These are phyloP conservation scores for Xylariaceae sp. DNA, from an alignment of 2,329 filamentous ascomycete species.

Conservation along the genomic window DNA sequence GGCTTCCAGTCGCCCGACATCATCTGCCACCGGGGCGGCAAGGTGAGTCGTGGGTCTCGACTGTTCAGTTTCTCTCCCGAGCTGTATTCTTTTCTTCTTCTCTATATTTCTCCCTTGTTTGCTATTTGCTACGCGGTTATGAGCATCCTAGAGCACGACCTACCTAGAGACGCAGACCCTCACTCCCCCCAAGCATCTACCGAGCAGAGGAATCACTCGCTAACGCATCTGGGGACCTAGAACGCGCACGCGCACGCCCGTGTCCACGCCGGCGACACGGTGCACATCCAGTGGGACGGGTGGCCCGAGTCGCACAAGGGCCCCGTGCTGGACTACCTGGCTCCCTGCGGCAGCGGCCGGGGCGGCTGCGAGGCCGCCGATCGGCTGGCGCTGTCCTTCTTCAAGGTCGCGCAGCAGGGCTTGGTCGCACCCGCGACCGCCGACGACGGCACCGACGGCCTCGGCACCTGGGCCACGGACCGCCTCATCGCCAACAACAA, in stretches of 20 bases:
- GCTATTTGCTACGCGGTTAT: too few species aligned
- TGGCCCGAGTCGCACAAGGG: conserved; percentile 32
- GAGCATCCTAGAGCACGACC: too few species aligned
- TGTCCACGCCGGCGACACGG: conserved; percentile 27
- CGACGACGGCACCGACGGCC: conserved; percentile 18
- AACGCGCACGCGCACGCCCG: conserved; percentile 25
- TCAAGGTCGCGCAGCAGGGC: conserved; percentile 27
- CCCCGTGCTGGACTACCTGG: conserved; percentile 32
- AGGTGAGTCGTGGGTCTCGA: too few species aligned
- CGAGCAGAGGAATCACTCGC: too few species aligned
- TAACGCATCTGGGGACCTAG: too few species aligned
- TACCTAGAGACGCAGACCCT: too few species aligned
- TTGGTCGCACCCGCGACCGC: conserved; percentile 14
- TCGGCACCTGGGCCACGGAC: conserved; percentile 28
- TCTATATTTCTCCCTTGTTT: too few species aligned
- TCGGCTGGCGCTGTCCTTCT: conserved; percentile 28
- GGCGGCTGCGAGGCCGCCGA: conserved; percentile 28
- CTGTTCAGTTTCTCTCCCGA: too few species aligned
- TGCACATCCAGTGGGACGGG: conserved; percentile 31
- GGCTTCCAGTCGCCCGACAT: conserved; percentile 28
- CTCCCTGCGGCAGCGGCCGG: conserved; percentile 21
- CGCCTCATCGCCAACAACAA: conserved; percentile 42
- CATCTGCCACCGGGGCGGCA: conserved; percentile 28
- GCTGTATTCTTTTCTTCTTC: too few species aligned
- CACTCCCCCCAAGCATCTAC: too few species aligned